phyloP scores from a whole-genome alignment of 257 asterid species.

The Solanum gandarillasii region DNA sequence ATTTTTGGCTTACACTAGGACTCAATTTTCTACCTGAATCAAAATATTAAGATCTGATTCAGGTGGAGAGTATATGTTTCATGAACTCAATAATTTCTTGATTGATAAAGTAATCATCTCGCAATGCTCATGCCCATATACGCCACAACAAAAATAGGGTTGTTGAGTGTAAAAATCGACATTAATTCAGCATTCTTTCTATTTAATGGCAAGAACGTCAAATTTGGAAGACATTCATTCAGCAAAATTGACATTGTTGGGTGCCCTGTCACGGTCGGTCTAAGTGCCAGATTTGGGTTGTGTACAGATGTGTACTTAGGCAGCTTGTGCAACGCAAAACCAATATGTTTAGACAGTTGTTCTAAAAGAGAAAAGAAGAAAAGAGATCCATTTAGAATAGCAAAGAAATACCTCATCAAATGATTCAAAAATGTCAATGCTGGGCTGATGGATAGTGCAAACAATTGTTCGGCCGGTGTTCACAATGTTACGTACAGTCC shows the following conservation, averaged over 20 bases:
- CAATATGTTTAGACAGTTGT: neutral
- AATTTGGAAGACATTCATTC: neutral
- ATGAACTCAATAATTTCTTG: neutral
- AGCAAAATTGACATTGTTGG: neutral
- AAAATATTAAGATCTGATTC: neutral
- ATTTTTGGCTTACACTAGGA: neutral
- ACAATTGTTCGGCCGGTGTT: slow-evolving; percentile 95
- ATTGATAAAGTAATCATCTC: neutral
- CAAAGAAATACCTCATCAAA: slow-evolving; percentile 75
- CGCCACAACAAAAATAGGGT: neutral
- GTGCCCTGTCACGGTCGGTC: neutral
- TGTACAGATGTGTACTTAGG: neutral
- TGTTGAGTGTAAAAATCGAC: neutral
- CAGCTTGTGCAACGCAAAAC: neutral
- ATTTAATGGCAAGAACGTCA: neutral
- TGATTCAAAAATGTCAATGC: slow-evolving; percentile 94
- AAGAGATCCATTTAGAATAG: neutral
- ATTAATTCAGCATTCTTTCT: neutral
- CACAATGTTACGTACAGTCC: slow-evolving; percentile 91
- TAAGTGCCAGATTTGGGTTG: neutral
- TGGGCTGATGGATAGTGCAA: slow-evolving; percentile 95
- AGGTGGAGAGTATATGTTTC: neutral
- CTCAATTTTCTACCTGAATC: neutral
- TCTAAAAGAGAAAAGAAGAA: neutral
- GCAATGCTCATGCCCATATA: neutral